Base-by-base conservation (phyloP, 116 monocot species). In the Zostera marina region DNA sequence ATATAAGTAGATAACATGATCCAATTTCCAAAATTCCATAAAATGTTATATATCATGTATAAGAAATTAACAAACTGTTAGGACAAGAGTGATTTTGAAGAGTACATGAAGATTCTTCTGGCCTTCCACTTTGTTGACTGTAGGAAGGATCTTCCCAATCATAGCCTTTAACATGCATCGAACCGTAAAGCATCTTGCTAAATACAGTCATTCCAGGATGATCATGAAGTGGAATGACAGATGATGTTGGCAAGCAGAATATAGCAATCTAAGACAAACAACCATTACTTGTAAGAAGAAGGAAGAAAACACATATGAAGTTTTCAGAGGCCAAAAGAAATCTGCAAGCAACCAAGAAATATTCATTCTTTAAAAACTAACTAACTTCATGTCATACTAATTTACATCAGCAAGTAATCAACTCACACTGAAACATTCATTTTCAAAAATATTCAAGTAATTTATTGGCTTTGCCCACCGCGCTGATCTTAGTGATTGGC, bases 181-280 rank as follows among this genome's bases (percentile, higher is more conserved):
- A 84, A 20, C 94, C 94, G 76, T 82, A 94, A 51, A 94, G 84
- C 44, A 94, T 75, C 65, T 94, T 94, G 77, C 94, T 94, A 51
- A 88, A 65, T 9, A 94, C 94, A 38, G 77, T 94, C 94, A 94
- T 94, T 54, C 84, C 81, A 49, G 94, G 94, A 74, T 94, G 94
- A 57, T 94, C 88, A 77, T 94, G 94, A 47, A 94, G 81, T 62
- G 94, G 94, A 69, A 94, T 88, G 47, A 84, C 81, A 14, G 94
- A 79, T 53, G 94, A 84, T 19, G 94, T 79, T 24, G 94, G 94
- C 46, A 94, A 74, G 70, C 94, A 94, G 59, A 94, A 94, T 71
- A 94, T 82, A 58, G 77, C 84, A 60, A 90, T 90, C 90, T 90
- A 76, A 13, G 26, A 38, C 32, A 55, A 55, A 55, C 1, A 55